Conservation (phyloP, 495 filamentous ascomycete species). For the Tuber borchii region DNA sequence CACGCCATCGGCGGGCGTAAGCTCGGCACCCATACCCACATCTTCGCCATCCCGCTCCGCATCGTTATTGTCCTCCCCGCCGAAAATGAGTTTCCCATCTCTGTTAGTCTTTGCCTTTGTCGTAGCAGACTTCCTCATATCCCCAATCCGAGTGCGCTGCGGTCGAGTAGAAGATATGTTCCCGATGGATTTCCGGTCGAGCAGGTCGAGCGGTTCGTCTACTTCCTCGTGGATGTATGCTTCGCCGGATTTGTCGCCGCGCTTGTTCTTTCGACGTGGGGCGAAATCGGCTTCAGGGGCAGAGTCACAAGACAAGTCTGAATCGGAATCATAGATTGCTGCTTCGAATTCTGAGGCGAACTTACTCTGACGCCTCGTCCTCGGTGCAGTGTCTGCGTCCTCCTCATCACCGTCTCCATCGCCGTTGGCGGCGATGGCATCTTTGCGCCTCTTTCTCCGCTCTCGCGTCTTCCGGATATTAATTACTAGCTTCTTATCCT, state of each 20-base stretch:
- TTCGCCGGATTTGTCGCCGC: slow-evolving; percentile 52
- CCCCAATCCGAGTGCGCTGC: slow-evolving; percentile 50
- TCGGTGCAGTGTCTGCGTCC: slow-evolving; percentile 37
- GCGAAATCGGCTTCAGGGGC: slow-evolving; percentile 52
- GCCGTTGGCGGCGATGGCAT: slow-evolving; percentile 50
- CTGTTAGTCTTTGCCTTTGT: slow-evolving; percentile 65
- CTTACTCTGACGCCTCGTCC: slow-evolving; percentile 49
- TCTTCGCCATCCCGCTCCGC: slow-evolving; percentile 49
- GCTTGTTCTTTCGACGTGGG: slow-evolving; percentile 46
- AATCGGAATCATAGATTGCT: slow-evolving; percentile 81
- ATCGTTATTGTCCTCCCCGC: slow-evolving; percentile 45
- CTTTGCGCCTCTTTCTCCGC: slow-evolving; percentile 75
- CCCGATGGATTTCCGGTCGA: slow-evolving; percentile 78
- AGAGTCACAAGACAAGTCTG: slow-evolving; percentile 57
- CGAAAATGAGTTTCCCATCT: slow-evolving; percentile 85
- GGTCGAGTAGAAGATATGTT: slow-evolving; percentile 91
- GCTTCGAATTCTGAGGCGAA: slow-evolving; percentile 93
- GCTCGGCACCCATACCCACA: slow-evolving; percentile 51
- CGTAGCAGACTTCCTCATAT: slow-evolving; percentile 49
- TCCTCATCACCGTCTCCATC: slow-evolving; percentile 50
- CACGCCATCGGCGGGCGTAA: slow-evolving; percentile 56
- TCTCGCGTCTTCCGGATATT: slow-evolving; percentile 94
- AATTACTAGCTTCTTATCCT: slow-evolving; percentile 77
- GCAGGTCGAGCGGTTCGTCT: slow-evolving; percentile 86
- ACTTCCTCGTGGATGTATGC: slow-evolving; percentile 89